phyloP scores from a whole-genome alignment of 352 stramenopile genomes.

The Phytophthora hibernalis region DNA sequence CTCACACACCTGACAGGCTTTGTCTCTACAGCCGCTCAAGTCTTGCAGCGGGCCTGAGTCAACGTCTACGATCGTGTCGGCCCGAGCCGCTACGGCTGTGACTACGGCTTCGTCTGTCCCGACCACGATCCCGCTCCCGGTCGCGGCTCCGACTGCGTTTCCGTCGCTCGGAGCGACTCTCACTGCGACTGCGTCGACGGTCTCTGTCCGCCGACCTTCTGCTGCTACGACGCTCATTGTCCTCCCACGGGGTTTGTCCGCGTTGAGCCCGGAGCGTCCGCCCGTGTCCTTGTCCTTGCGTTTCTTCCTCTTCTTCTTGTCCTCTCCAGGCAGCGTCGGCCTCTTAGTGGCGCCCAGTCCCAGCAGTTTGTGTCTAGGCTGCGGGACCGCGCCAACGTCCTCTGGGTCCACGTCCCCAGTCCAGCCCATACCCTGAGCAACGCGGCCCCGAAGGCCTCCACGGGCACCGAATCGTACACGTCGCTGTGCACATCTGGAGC shows the following conservation, averaged over 20 bases:
- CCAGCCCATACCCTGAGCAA: conserved; percentile 98
- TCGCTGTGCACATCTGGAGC: conserved; percentile 86
- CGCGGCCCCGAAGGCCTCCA: conserved; percentile 96
- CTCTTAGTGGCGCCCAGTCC: conserved; percentile 92
- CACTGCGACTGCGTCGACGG: conserved; percentile 11
- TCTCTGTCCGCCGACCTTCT: conserved; percentile 16
- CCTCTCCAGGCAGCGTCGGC: conserved; percentile 52
- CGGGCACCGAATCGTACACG: conserved; percentile 88
- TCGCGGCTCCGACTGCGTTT: conserved; percentile 21
- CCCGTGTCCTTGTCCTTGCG: conserved; percentile 16
- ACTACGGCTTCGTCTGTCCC: conserved; percentile 21
- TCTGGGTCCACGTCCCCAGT: conserved; percentile 71
- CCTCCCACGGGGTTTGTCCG: conserved; percentile 14
- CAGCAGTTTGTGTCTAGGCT: conserved; percentile 92
- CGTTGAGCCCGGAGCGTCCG: conserved; percentile 22
- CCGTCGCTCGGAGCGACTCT: conserved; percentile 15
- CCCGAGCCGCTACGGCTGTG: conserved; percentile 9
- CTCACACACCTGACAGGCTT: no score
- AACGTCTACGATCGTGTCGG: conserved; percentile 42
- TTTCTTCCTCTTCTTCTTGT: conserved; percentile 52
- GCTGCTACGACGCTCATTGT: conserved; percentile 22
- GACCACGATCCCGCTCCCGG: conserved; percentile 28
- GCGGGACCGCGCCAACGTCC: conserved; percentile 43
- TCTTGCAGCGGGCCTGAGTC: no score
- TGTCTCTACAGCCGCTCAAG: no score